A percentile compares a stretch with the other conserved stretches of the same genome.
Evolutionary conservation across 768 basidiomycete genomes (phyloP).

Genomic region (Chiua virens): DNA sequence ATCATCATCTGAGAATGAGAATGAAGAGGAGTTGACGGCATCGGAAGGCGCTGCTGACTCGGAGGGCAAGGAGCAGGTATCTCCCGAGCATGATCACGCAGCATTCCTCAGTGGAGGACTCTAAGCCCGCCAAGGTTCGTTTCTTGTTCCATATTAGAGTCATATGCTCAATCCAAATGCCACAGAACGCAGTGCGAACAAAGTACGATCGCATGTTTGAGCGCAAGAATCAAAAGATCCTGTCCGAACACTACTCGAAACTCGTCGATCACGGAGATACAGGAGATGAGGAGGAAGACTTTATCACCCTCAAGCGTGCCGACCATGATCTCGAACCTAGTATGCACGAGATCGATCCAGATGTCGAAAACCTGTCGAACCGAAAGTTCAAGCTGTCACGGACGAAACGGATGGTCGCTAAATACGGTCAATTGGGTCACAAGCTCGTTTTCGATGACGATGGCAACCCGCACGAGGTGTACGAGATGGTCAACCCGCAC

Average conservation of each 20-base stretch:
- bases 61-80: conserved; percentile 13
- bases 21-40: conserved; percentile 7
- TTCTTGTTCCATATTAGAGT: background rate
- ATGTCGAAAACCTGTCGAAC: conserved; percentile 67
- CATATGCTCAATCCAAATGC: background rate
- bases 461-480: conserved; percentile 75
- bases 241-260: conserved; percentile 87
- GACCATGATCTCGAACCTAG: conserved; percentile 74
- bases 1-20: conserved; percentile 21
- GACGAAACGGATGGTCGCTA: conserved; percentile 71
- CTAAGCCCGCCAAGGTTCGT: conserved; percentile 44
- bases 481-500: conserved; percentile 79
- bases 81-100: background rate
- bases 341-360: conserved; percentile 33
- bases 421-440: conserved; percentile 54
- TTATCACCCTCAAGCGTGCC: conserved; percentile 91
- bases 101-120: conserved; percentile 1
- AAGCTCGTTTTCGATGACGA: conserved; percentile 92
- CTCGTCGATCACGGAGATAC: conserved; percentile 70
- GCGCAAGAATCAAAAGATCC: conserved; percentile 89
- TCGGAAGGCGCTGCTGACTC: conserved; percentile 29
- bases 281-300: conserved; percentile 65
- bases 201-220: conserved; percentile 99
- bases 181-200: conserved; percentile 60
- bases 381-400: conserved; percentile 76